Percentiles rank a stretch among this genome's conserved stretches.
phyloP scores from a whole-genome alignment of 768 basidiomycete species.

The Amanita exitialis region DNA sequence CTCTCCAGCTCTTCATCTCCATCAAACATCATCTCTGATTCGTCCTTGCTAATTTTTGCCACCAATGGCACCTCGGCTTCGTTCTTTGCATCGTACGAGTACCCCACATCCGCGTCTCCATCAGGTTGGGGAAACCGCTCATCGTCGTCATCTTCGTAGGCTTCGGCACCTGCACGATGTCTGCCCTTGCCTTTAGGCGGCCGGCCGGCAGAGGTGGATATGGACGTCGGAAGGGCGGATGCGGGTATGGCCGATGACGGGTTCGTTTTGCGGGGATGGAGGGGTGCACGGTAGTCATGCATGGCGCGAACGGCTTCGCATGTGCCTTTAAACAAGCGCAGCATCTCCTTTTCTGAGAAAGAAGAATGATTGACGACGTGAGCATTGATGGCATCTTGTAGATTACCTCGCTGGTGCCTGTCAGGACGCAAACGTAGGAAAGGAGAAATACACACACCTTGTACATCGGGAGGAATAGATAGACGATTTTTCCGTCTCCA shows the following conservation, averaged over 20 bases:
- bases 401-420: constrained; percentile 63
- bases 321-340: constrained; percentile 86
- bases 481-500: constrained; percentile 91
- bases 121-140: constrained; percentile 70
- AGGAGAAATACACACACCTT: constrained; percentile 35
- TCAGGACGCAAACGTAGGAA: not conserved
- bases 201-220: not conserved
- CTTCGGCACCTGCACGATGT: constrained; percentile 8
- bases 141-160: constrained; percentile 51
- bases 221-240: constrained; percentile 9
- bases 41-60: constrained; percentile 29
- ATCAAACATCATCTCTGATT: constrained; percentile 64
- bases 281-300: constrained; percentile 68
- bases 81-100: constrained; percentile 45
- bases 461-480: constrained; percentile 92
- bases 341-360: constrained; percentile 83
- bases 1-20: constrained; percentile 62
- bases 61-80: constrained; percentile 50
- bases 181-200: constrained; percentile 4
- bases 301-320: constrained; percentile 92
- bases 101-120: constrained; percentile 64
- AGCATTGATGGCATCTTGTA: constrained; percentile 90
- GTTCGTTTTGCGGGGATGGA: constrained; percentile 1
- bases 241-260: constrained; percentile 9
- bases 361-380: constrained; percentile 75